Conservation (phyloP, 176 grass and related monocot genomes). For the Aegilops bicornis region DNA sequence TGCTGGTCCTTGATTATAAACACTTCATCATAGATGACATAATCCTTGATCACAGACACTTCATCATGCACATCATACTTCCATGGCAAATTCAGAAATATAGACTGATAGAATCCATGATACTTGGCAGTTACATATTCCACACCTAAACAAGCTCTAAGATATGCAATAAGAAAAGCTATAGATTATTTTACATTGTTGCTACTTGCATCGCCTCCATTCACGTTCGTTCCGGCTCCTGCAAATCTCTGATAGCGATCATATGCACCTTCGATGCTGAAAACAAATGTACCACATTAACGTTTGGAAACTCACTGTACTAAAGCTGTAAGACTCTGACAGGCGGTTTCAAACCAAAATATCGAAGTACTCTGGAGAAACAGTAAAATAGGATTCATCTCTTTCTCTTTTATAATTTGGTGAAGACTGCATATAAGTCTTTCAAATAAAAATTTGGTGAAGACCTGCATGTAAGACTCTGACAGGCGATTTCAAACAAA, state of each 20-base stretch:
- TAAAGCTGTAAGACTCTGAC: background rate
- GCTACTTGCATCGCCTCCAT: slow-evolving; percentile 10
- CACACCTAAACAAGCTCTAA: background rate
- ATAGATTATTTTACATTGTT: slow-evolving; percentile 27
- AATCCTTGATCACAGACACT: background rate
- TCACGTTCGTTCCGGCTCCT: slow-evolving; percentile 19
- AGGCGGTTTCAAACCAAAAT: background rate
- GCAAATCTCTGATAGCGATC: slow-evolving; percentile 40
- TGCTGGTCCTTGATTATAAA: background rate
- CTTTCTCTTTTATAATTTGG: background rate
- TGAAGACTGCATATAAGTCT: background rate
- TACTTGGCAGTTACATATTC: background rate
- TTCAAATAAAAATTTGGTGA: too few relatives aligned
- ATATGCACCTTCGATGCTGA: slow-evolving; percentile 53
- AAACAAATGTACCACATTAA: slow-evolving; percentile 13
- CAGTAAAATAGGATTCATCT: background rate
- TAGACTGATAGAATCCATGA: background rate
- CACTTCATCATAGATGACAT: background rate
- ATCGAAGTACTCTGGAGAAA: background rate
- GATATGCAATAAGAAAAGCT: background rate
- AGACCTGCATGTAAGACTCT: background rate
- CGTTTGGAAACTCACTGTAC: background rate
- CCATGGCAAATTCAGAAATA: background rate
- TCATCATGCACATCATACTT: background rate
- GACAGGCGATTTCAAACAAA: background rate